These are phyloP conservation scores for Fusarium proliferatum DNA, from an alignment of 2,329 filamentous ascomycete genomes.

Conservation along the genomic window DNA sequence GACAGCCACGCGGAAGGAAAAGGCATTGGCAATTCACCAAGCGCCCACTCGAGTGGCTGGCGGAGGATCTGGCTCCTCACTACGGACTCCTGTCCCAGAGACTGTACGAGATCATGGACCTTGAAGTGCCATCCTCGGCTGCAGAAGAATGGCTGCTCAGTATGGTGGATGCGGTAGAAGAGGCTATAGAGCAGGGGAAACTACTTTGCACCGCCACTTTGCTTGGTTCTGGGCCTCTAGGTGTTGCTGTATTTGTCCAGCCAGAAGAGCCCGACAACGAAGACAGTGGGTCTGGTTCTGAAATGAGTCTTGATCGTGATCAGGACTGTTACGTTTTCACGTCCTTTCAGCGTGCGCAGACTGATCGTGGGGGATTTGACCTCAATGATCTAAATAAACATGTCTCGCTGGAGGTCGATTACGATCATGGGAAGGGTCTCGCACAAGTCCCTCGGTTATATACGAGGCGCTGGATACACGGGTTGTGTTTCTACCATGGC, in stretches of 20 bases:
- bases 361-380: not conserved
- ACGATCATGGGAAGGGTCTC: not conserved
- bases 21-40: rapidly evolving
- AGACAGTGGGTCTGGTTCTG: not conserved
- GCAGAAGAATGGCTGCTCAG: not conserved
- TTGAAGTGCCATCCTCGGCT: not conserved
- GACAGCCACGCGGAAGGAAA: rapidly evolving
- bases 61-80: not conserved
- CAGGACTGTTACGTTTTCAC: not conserved
- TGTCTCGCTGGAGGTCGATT: not conserved
- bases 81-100: not conserved
- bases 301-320: not conserved
- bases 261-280: not conserved
- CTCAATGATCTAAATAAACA: not conserved
- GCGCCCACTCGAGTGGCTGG: not conserved
- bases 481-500: not conserved
- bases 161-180: not conserved
- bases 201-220: not conserved
- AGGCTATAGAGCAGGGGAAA: not conserved
- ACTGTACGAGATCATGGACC: not conserved
- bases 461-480: not conserved
- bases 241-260: not conserved
- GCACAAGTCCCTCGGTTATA: not conserved
- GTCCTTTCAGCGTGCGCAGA: not conserved
- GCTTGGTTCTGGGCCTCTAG: rapidly evolving